Percentiles rank a stretch among this genome's conserved stretches.
Conservation (phyloP, 106 monocot genomes). For the Phalaenopsis aphrodite region DNA sequence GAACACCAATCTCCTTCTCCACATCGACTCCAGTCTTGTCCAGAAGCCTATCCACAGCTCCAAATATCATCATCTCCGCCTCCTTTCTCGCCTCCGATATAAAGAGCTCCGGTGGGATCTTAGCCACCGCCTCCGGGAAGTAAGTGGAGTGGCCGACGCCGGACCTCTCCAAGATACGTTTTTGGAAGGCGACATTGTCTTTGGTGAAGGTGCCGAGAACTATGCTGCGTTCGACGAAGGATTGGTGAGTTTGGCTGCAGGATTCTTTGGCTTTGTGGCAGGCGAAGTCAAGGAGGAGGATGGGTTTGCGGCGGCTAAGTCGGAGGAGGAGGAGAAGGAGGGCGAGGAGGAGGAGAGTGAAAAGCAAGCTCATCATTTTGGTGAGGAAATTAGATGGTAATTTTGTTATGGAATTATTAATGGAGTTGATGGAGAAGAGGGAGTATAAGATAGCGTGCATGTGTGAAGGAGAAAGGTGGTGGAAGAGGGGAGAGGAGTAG, state of each 20-base stretch:
- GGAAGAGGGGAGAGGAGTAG: too few species aligned
- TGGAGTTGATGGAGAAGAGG: background rate
- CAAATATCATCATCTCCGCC: constrained; percentile 13
- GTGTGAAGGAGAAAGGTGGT: too few species aligned
- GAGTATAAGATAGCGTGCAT: background rate
- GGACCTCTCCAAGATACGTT: constrained; percentile 20
- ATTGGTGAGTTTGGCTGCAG: background rate
- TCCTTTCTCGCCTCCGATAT: constrained; percentile 22
- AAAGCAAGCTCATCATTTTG: background rate
- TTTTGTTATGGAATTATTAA: background rate
- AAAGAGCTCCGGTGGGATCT: constrained; percentile 7
- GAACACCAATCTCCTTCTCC: constrained; percentile 16
- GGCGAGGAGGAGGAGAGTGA: background rate
- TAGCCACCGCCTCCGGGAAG: constrained; percentile 7
- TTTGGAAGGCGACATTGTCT: constrained; percentile 26
- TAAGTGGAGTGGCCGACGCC: constrained; percentile 15
- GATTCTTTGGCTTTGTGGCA: constrained; percentile 11
- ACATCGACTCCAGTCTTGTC: constrained; percentile 9
- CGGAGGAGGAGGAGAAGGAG: background rate
- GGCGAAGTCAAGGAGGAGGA: constrained; percentile 20
- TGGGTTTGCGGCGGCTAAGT: background rate
- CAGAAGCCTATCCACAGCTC: constrained; percentile 12
- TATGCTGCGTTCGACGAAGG: constrained; percentile 17
- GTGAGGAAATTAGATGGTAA: background rate
- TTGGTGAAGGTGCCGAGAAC: constrained; percentile 7